Evolutionary conservation across 305 asterid genomes (phyloP).

Genomic region (Fraxinus nigra): DNA sequence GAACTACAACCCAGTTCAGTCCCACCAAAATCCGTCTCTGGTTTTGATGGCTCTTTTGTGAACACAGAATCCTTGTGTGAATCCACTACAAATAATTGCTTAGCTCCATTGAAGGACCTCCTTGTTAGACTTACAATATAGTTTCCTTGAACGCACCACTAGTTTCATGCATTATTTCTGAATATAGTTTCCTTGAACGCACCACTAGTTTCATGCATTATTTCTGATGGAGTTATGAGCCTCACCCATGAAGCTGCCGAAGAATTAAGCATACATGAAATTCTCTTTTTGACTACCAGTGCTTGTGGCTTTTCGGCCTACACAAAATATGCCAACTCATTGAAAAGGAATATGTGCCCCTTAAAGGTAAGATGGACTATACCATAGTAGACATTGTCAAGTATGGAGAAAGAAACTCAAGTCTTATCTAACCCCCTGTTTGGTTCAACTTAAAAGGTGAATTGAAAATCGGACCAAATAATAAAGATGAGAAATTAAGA

Average conservation of each 20-base stretch:
- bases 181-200: neutral
- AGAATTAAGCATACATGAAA: constrained; percentile 54
- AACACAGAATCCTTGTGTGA: constrained; percentile 43
- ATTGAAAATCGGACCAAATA: no score
- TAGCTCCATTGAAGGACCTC: constrained; percentile 44
- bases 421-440: no score
- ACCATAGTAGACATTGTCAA: no score
- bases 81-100: constrained; percentile 28
- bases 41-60: constrained; percentile 47
- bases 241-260: constrained; percentile 59
- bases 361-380: constrained; percentile 41
- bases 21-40: neutral
- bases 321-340: constrained; percentile 30
- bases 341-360: constrained; percentile 39
- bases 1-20: no score
- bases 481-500: no score
- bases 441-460: no score
- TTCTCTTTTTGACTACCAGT: constrained; percentile 51
- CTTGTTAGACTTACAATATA: constrained; percentile 36
- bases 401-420: no score
- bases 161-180: no score
- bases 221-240: constrained; percentile 60
- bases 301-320: constrained; percentile 45
- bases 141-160: no score
- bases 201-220: constrained; percentile 63